Evolutionary conservation across 2,329 filamentous ascomycete species (phyloP).

Genomic region (Neocucurbitaria cava): DNA sequence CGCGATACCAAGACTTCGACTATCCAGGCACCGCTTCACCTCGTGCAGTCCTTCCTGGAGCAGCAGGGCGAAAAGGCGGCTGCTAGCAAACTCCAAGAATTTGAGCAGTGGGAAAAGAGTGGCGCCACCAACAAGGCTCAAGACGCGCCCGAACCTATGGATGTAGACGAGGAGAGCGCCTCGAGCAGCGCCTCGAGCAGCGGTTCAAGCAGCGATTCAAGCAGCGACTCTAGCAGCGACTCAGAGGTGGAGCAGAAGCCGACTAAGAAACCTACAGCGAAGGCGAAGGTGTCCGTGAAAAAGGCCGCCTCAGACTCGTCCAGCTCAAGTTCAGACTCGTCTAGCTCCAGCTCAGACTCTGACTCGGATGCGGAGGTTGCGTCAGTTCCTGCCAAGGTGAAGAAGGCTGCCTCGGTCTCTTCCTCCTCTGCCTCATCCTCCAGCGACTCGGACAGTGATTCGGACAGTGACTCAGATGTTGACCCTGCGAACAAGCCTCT

Average conservation of each 20-base stretch:
- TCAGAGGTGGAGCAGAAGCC: conserved; percentile 41
- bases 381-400: conserved; percentile 22
- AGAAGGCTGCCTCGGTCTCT: conserved; percentile 17
- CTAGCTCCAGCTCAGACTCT: conserved; percentile 24
- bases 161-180: conserved; percentile 34
- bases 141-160: conserved; percentile 36
- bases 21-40: conserved; percentile 30
- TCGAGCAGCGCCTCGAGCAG: conserved; percentile 33
- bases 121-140: conserved; percentile 11
- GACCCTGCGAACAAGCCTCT: conserved; percentile 37
- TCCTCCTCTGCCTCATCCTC: conserved; percentile 29
- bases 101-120: conserved; percentile 40
- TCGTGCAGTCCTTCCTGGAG: conserved; percentile 44
- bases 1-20: conserved; percentile 9
- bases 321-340: conserved; percentile 31
- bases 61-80: conserved; percentile 43
- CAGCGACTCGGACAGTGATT: conserved; percentile 32
- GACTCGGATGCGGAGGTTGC: conserved; percentile 29
- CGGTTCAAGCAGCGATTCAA: conserved; percentile 31
- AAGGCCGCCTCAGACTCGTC: conserved; percentile 21
- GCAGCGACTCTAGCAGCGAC: conserved; percentile 33
- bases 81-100: conserved; percentile 34
- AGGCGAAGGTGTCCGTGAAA: conserved; percentile 18
- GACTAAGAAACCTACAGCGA: conserved; percentile 15
- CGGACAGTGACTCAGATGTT: conserved; percentile 26